Evolutionary conservation across 2,329 filamentous ascomycete genomes (phyloP).

Genomic region (Albophoma yamanashiensis): DNA sequence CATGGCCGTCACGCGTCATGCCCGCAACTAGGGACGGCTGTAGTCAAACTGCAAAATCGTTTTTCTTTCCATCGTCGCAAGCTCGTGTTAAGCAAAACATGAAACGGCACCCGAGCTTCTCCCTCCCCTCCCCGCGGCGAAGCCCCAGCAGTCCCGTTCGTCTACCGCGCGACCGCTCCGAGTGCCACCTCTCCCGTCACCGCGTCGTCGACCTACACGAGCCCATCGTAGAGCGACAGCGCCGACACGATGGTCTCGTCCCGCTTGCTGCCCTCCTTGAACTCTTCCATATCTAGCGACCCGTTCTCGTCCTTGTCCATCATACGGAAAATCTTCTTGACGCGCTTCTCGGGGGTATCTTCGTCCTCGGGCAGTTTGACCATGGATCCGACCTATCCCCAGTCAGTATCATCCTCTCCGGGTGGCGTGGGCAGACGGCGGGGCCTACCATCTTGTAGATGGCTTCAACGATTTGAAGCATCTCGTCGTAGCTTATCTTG

Average conservation of each 20-base stretch:
- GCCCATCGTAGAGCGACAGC: constrained; percentile 86
- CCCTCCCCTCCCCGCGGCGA: neutral
- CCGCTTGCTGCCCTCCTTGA: constrained; percentile 97
- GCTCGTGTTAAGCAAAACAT: neutral
- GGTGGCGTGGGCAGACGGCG: neutral
- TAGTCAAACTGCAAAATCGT: neutral
- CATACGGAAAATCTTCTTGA: constrained; percentile 97
- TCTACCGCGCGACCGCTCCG: neutral
- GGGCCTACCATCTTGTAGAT: constrained; percentile 94
- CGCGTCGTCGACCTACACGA: constrained; percentile 50
- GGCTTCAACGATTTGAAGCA: constrained; percentile 96
- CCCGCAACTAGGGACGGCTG: neutral
- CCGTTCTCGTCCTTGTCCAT: constrained; percentile 99
- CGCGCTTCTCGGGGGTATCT: constrained; percentile 96
- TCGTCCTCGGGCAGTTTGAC: constrained; percentile 98
- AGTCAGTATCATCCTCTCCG: neutral
- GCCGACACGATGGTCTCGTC: constrained; percentile 98
- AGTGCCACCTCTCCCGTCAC: neutral
- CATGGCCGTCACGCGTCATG: neutral
- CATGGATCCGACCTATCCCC: constrained; percentile 82
- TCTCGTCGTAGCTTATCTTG: constrained; percentile 98
- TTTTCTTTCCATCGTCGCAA: neutral
- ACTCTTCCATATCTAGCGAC: constrained; percentile 91
- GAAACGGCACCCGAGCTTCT: neutral
- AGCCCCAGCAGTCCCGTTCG: neutral